Base-by-base conservation (phyloP, 768 basidiomycete species). In the Piloderma croceum region DNA sequence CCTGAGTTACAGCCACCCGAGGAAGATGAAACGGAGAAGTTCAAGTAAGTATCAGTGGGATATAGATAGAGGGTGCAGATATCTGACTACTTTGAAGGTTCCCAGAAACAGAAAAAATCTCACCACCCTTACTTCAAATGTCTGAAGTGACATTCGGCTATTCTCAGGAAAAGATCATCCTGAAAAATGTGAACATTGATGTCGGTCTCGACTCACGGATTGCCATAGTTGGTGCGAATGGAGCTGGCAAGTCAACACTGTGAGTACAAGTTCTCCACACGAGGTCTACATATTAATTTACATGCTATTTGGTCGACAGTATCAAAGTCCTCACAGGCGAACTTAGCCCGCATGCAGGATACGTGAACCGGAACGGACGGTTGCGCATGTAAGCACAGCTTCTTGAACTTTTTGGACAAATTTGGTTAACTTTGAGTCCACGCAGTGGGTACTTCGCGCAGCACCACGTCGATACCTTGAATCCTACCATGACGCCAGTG, bases 51-150 rank as follows among this genome's bases (percentile, higher is more conserved):
- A 19, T 22, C 38, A n/a, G 18, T 18, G 36, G 31, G 5, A 15
- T 7, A 21, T 23, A 15, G 11, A 22, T 32, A 7, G 9, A 7
- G 31, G 23, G 11, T 24, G 17, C 34, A 11, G 24, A 19, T 38
- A 51, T 29, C 49, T 15, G 31, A 17, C 24, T 17, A 22, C 24
- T 23, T 23, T 21, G 13, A 21, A 90, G 88, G 52, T 89, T 99
- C 74, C 90, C 91, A 2, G 93, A 96, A 44, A 81, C 91, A 6
- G 96, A 98, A 56, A 98, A 98, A 68, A 90, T 98, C 51, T 92
- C 96, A 4, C 93, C 96, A 6, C 96, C 96, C 0, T 63, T 98
- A 11, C 69, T 99, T 13, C 96, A 98, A 57, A 79, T 97, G 57
- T 83, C 86, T 46, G 85, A 90, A 50, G 88, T 89, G 20, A 81